Base-by-base conservation (phyloP, 768 basidiomycete species). In the Rhizopogon sp. region DNA sequence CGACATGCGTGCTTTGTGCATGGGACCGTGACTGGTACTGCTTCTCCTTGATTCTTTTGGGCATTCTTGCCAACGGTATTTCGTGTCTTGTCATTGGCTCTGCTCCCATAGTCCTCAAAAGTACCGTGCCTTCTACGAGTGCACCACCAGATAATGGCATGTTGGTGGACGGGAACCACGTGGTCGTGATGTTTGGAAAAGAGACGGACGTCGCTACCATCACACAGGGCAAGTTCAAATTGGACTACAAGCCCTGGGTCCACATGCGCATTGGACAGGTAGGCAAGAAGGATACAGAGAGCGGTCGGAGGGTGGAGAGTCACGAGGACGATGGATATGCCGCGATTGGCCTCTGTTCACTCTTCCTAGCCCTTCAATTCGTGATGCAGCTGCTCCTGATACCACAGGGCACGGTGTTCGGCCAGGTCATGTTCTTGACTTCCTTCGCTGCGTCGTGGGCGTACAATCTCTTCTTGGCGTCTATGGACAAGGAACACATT, bases 11-110 rank as follows among this genome's bases (percentile, higher is more conserved):
- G 49, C 39, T 60, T 43, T 69, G 70, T 40, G 65, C 57, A 2
- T 29, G 63, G 39, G 57, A 56, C 41, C 2, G 46, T 2, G 71
- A 72, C 47, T 73, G 68, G 68, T 70, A 56, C 42, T 69, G 57
- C 50, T 67, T 67, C 29, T 52, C 62, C 7, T 58, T 68, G 29
- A 68, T 73, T 46, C 29, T 67, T 0, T 29, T 72, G 3, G 70
- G 72, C 9, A 70, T 73, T 17, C 9, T 73, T 13, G 52, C 64
- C 49, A 62, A 59, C 9, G 70, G 72, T 13, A 37, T 67, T 6
- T 60, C 70, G 17, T 60, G 63, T 43, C 49, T 60, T 11, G 56
- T 60, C 3, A 61, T 71, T 7, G 70, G 70, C 2, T 62, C 61
- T 6, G 61, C 58, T n/a, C 39, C 49, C 6, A 31, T 55, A 50